phyloP scores from a whole-genome alignment of 1,284 basidiomycete species.

The Mycena sp. region DNA sequence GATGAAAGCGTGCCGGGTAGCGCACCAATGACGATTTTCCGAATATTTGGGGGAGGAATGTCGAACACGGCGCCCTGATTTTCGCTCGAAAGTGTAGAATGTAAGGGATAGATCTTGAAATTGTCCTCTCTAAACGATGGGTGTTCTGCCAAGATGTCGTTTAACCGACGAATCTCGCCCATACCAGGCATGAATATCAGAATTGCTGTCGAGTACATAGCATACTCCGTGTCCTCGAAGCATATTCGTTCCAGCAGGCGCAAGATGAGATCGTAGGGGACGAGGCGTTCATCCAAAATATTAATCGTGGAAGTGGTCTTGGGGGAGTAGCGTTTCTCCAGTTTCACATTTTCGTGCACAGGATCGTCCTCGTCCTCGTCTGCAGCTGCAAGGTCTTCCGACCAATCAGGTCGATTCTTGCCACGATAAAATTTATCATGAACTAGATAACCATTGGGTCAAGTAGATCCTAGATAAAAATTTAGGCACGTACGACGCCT shows the following conservation, averaged over 20 bases:
- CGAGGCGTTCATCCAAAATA: slow-evolving; percentile 87
- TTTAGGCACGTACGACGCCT: slow-evolving; percentile 62
- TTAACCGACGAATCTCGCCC: slow-evolving; percentile 90
- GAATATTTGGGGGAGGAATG: slow-evolving; percentile 78
- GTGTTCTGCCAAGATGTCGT: slow-evolving; percentile 86
- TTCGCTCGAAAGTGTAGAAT: slow-evolving; percentile 93
- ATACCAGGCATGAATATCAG: slow-evolving; percentile 96
- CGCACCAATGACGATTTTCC: slow-evolving; percentile 93
- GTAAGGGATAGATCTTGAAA: slow-evolving; percentile 91
- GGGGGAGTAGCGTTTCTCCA: slow-evolving; percentile 77
- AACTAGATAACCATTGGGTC: slow-evolving; percentile 35
- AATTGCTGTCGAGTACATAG: slow-evolving; percentile 81
- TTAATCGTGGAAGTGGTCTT: slow-evolving; percentile 86
- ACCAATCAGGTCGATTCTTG: slow-evolving; percentile 77
- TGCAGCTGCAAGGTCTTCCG: slow-evolving; percentile 67
- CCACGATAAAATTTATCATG: slow-evolving; percentile 74
- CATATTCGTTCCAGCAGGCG: slow-evolving; percentile 91
- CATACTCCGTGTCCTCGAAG: slow-evolving; percentile 66
- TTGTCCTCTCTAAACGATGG: slow-evolving; percentile 70
- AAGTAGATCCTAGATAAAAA: slow-evolving; percentile 13
- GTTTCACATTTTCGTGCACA: slow-evolving; percentile 59
- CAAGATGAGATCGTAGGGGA: slow-evolving; percentile 92
- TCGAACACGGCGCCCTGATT: slow-evolving; percentile 93
- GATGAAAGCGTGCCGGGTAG: not conserved
- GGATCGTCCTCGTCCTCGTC: slow-evolving; percentile 81